These are phyloP conservation scores for Fusarium sp. DNA, from an alignment of 2,329 filamentous ascomycete species.

Conservation along the genomic window DNA sequence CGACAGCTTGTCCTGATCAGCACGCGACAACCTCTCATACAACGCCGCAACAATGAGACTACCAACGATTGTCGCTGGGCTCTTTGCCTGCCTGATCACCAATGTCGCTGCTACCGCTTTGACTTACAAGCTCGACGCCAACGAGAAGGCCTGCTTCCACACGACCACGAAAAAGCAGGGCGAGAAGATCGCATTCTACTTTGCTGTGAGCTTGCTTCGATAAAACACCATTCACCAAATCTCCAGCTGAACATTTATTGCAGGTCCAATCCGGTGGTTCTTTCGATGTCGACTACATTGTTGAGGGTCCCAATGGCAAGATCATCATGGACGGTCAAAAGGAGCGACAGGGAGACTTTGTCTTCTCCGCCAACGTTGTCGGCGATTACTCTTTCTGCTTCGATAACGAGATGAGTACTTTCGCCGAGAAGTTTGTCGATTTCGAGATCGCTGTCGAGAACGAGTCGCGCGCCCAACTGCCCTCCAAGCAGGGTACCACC, in stretches of 20 bases:
- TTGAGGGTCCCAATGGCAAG: constrained; percentile 84
- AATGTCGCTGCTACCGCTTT: constrained; percentile 87
- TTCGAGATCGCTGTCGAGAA: constrained; percentile 98
- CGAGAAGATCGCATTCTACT: constrained; percentile 97
- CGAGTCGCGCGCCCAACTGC: constrained; percentile 83
- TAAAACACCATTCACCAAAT: neutral
- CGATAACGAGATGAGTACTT: constrained; percentile 98
- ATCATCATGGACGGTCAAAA: constrained; percentile 88
- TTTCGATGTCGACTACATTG: constrained; percentile 95
- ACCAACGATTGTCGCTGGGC: constrained; percentile 71
- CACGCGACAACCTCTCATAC: constrained; percentile 49
- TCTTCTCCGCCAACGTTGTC: constrained; percentile 89
- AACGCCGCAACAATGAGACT: constrained; percentile 71
- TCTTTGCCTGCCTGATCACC: constrained; percentile 78
- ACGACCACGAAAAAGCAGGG: constrained; percentile 80
- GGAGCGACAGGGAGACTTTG: constrained; percentile 95
- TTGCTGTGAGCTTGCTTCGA: constrained; percentile 77
- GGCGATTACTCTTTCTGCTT: constrained; percentile 99
- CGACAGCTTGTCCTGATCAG: constrained; percentile 51
- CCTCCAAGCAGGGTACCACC: constrained; percentile 87
- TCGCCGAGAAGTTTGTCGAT: constrained; percentile 96
- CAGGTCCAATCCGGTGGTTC: constrained; percentile 98
- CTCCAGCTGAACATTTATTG: constrained; percentile 29
- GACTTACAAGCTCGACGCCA: constrained; percentile 90
- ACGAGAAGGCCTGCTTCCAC: constrained; percentile 98